Base-by-base conservation (phyloP, 352 stramenopile genomes). In the Phytophthora pseudosyringae region DNA sequence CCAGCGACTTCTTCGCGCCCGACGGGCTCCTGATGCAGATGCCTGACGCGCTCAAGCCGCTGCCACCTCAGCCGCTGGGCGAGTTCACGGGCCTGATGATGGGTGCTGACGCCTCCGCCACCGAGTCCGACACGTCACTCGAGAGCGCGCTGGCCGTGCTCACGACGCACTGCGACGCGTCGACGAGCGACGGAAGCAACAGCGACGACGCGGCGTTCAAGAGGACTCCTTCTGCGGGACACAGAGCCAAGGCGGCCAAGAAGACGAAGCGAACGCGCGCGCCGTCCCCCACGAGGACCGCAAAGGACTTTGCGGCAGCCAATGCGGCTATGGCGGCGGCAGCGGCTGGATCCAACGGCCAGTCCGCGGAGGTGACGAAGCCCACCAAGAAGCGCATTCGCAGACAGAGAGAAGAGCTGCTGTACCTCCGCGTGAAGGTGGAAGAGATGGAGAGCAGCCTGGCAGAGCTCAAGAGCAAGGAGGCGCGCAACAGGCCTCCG, bases 401-500 rank as follows among this genome's bases (percentile, higher is more conserved):
- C n/a, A 58, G 74, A 47, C 74, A 82, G 54, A 61, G 62, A 55
- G 71, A 83, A 33, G 75, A 83, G 40, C 40, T 83, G 40, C 41
- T 79, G 52, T 83, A 80, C 38, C 62, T 83, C 11, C 75, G 71
- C 6, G 54, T 71, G 21, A 83, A 83, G 55, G 75, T 80, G 29
- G 47, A 78, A 51, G 75, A 80, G 45, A 71, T 83, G 50, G 71
- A 83, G 40, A 69, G 56, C 28, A 77, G 46, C 31, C 59, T 79
- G n/a, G 59, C 61, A 1, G 21, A 73, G 28, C 36, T 76, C 1
- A 72, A 64, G 40, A 61, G 4, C 25, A 64, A 63, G 25, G 63
- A 69, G 36, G 9, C 18, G 4, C 26, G 33, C 18, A 67, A 28
- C 28, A 57, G 38, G 25, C 46, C 54, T 11, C 40, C 55, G 2